Conservation (phyloP, 2,329 filamentous ascomycete genomes). For the Aspergillus quadrilineatus region DNA sequence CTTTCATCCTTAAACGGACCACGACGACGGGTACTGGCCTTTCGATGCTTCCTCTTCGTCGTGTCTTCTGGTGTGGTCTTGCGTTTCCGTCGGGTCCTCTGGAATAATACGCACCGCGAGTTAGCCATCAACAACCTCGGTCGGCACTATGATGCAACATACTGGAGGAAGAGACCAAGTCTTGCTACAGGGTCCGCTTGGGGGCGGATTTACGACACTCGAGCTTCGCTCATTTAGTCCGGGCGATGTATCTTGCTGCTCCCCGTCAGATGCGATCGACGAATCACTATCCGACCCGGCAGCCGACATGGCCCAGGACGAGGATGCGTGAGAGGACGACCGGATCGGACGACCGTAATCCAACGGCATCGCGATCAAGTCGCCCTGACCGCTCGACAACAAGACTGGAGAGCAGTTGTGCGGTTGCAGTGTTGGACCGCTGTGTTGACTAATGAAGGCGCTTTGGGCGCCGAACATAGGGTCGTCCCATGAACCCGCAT, state of each 20-base stretch:
- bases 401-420: slow-evolving; percentile 3
- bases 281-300: slow-evolving; percentile 10
- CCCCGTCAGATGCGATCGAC: slow-evolving; percentile 10
- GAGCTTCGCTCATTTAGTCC: background rate
- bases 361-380: slow-evolving; percentile 2
- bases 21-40: slow-evolving; percentile 9
- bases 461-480: slow-evolving; percentile 6
- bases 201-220: background rate
- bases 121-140: slow-evolving; percentile 1
- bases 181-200: slow-evolving; percentile 12
- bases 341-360: slow-evolving; percentile 5
- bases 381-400: background rate
- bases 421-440: background rate
- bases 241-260: slow-evolving; percentile 1
- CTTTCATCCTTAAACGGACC: slow-evolving; percentile 15
- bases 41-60: slow-evolving; percentile 9
- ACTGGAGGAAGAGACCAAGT: slow-evolving; percentile 14
- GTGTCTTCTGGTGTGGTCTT: slow-evolving; percentile 2
- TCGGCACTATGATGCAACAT: slow-evolving; percentile 4
- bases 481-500: slow-evolving; percentile 4
- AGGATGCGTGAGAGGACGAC: slow-evolving; percentile 10
- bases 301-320: slow-evolving; percentile 7
- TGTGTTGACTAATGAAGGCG: slow-evolving; percentile 5
- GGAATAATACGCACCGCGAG: background rate
- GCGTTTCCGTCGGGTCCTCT: slow-evolving; percentile 13